Base-by-base conservation (phyloP, 805 yeast species). In the Candida stauntonica region DNA sequence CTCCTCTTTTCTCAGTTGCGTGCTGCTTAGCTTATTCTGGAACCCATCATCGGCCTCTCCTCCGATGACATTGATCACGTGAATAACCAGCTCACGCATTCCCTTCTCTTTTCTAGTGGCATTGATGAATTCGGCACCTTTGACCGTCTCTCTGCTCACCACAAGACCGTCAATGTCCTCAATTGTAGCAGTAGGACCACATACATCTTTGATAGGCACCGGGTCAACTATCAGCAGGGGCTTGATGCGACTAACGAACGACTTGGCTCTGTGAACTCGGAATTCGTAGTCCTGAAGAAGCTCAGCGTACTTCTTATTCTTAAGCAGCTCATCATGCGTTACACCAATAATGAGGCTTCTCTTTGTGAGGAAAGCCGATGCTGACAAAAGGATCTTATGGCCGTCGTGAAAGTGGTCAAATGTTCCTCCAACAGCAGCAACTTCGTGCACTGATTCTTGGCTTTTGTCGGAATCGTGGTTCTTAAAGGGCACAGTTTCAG, bases 371-470 rank as follows among this genome's bases (percentile, higher is more conserved):
- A 79, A 87, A 0, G 79, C 76, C 0, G 95, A 70, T 42, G 85
- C 67, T 0, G 93, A 79, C 8, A 93, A 67, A 19, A 93, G 66
- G 20, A 93, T 81, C 58, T 85, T 86, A 62, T 93, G 99, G 0
- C 98, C 99, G 55, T 84, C 95, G 52, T 93, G 99, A 26, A 93
- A 56, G 62, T 93, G 98, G 56, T 93, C 99, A 64, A 93, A 93
- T 0, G 99, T 93, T 0, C 99, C 99, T 1, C 99, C 99, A 2
- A 91, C 79, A 0, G 96, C 91, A 19, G 60, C 51, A 5, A 69
- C 67, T 14, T 47, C 41, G 42, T 62, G 68, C 3, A 46, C 38
- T 8, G 56, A 50, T 17, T 51, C 52, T 14, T 50, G 55, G 16
- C 49, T 46, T 2, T 39, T 48, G 32, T 50, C 59, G 1, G 31